Base-by-base conservation (phyloP, 139 green algal genomes). In the Tetraselmis striata region DNA sequence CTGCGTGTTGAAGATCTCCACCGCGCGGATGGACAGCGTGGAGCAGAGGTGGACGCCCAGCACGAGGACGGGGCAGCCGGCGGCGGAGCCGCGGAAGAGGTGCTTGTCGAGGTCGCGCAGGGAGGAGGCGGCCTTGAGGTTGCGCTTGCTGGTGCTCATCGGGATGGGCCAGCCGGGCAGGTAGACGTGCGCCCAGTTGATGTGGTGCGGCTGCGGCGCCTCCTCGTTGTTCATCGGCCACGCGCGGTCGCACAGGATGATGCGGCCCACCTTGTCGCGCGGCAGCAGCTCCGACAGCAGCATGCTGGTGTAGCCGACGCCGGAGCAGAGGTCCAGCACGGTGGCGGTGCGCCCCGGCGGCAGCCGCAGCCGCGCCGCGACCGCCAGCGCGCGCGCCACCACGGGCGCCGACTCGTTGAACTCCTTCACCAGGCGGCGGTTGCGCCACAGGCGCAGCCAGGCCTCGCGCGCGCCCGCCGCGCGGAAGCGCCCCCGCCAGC, bases 21-120 rank as follows among this genome's bases (percentile, higher is more conserved):
- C 74, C 26, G 74, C 74, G 23, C 74, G 22, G 74, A 77, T 77
- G 74, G 74, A 77, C 5, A 77, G 74, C 2, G n/a, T 77, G 22
- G 74, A 77, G 74, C 74, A 77, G 25, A 77, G 74, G 74, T 77
- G 74, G 74, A 77, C 23, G 25, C 74, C 74, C 2, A 77, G 74
- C 23, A 77, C 74, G 26, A 77, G 2, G 74, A 77, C 26, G 74
- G 74, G 74, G 26, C 74, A 28, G 74, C 45, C 45, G 45, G 45
- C 45, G 18, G 25, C n/a, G 74, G 74, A 77, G 74, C 74, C 26
- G 5, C 2, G 2, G 25, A 77, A 31, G 23, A 77, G 5, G 25
- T 77, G 74, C 74, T 77, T 77, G 26, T 77, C 26, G 23, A 77
- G 25, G 26, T 77, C 26, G 23, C 74, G 74, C 5, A 30, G 74